Conservation (phyloP, 345 rosid genomes). For the Physaria fendleri region DNA sequence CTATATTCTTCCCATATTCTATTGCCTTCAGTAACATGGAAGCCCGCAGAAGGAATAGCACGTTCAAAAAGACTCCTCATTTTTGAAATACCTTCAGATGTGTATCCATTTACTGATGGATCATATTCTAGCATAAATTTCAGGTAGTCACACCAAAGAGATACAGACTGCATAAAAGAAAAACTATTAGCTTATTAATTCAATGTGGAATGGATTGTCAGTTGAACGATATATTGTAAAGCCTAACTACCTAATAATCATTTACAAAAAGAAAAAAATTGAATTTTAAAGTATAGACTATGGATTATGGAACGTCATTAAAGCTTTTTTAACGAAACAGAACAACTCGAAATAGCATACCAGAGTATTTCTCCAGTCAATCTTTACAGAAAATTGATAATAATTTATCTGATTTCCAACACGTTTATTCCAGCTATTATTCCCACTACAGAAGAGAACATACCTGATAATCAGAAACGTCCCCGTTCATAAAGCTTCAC, state of each 20-base stretch:
- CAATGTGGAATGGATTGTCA: background rate
- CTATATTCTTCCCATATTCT: slow-evolving; percentile 81
- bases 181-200: background rate
- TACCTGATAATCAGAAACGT: slow-evolving; percentile 71
- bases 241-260: background rate
- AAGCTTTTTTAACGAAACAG: background rate
- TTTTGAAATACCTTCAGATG: slow-evolving; percentile 58
- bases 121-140: slow-evolving; percentile 57
- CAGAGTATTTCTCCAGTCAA: background rate
- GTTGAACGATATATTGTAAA: background rate
- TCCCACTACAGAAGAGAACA: slow-evolving; percentile 21
- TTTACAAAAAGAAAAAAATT: background rate
- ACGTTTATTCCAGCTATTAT: background rate
- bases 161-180: slow-evolving; percentile 56
- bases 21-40: slow-evolving; percentile 71
- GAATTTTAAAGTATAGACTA: background rate
- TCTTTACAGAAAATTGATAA: background rate
- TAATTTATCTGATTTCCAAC: background rate
- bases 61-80: slow-evolving; percentile 82
- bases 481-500: slow-evolving; percentile 77
- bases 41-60: slow-evolving; percentile 83
- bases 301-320: background rate
- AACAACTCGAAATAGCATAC: background rate
- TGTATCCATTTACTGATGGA: slow-evolving; percentile 47
- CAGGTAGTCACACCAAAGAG: slow-evolving; percentile 88